Base-by-base conservation (phyloP, 805 yeast species). In the Blastobotrys americana region DNA sequence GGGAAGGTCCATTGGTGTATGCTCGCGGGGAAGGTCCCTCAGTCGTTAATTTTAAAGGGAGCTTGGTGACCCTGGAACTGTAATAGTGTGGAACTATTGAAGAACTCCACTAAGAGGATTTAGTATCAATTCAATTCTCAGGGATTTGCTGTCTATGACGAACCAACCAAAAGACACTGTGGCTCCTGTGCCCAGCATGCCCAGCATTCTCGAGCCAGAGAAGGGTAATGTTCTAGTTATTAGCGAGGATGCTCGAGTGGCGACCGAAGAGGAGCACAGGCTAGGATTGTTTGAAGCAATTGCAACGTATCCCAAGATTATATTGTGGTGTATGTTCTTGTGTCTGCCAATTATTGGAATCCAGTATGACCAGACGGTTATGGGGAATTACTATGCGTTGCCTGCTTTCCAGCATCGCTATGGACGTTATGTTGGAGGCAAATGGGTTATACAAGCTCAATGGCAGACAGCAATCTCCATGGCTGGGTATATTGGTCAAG, bases 281-380 rank as follows among this genome's bases (percentile, higher is more conserved):
- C 55, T 62, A 60, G 34, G 57, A 3, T 41, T 60, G 3, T 16
- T 43, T 19, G 61, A 65, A 39, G 73, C 70, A 21, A 28, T 71
- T 33, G 62, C 54, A 47, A 58, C 61, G 17, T 69, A 70, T 52
- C 74, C 74, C 15, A 48, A 48, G 16, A 45, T 45, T 17, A 25
- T 39, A 10, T 10, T 19, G 34, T 73, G 77, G 77, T 68, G 76
- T 2, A 48, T 71, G 17, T 55, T 71, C 33, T 55, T 73, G 34
- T 68, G 74, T 3, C 52, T 68, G 3, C 68, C 73, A 17, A 56
- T 73, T 43, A 53, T 73, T 44, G 71, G 71, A 76, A 76, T 71
- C 49, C 77, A 76, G 17, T 73, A 70, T 55, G 77, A 73, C 50
- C 55, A 64, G 9, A 60, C 60, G 27, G 57, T 73, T 34, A 55